Base-by-base conservation (phyloP, 352 stramenopile genomes). In the Phytophthora fragariae region DNA sequence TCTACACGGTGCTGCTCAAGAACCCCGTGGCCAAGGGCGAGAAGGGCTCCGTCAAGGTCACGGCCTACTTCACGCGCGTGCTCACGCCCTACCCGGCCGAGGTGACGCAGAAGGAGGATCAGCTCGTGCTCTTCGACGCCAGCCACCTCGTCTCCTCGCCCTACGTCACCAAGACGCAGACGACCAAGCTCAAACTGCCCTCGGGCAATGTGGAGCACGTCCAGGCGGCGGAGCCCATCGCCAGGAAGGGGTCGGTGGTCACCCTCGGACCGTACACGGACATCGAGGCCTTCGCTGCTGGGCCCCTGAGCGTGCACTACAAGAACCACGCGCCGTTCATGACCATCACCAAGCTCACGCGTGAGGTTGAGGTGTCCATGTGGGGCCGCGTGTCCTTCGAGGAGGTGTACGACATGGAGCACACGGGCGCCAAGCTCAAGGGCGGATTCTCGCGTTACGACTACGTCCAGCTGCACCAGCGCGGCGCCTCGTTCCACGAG, bases 351-450 rank as follows among this genome's bases (percentile, higher is more conserved):
- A 91, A 88, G 57, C 80, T 97, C 21, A 86, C 90, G 19, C 91
- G 90, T 63, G 91, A 97, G 72, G 84, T 97, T 62, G 90, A 97
- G 85, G 88, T 97, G 62, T 96, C 89, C 39, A 94, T 96, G 88
- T 97, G 91, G 91, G 91, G 91, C 29, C 88, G 88, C 67, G 89
- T 97, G 62, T 92, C 89, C 3, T 81, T 96, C 27, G 91, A 97
- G 65, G 91, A 97, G 60, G 89, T 97, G 39, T 95, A 95, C 70
- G 90, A 97, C 71, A 57, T 97, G 71, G 76, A 89, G 54, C 88
- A 97, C 84, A 94, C 90, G 44, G 91, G 91, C 39, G 91, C 91
- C 37, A 87, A 83, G 68, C 84, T 97, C 59, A 94, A 89, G 63
- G 91, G 90, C 52, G 87, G 88, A 14, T 97, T 97, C 72, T 96